Base-by-base conservation (phyloP, 106 monocot species). In the Phalaenopsis equestris region DNA sequence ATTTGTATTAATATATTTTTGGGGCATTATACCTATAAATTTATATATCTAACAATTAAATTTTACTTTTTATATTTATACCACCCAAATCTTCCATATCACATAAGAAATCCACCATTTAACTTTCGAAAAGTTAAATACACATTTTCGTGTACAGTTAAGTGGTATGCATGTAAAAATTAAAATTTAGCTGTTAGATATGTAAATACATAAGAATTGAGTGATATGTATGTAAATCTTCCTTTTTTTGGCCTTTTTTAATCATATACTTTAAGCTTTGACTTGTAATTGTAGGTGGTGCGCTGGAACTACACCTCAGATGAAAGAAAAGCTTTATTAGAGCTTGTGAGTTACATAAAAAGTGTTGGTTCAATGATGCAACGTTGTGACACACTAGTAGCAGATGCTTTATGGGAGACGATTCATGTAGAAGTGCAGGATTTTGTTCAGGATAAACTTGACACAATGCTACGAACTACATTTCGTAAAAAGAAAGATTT, bases 341-440 rank as follows among this genome's bases (percentile, higher is more conserved):
- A 94, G 77, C 83, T 99, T 64, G 80, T 99, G 81, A 81, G 92
- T 83, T 99, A 87, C 75, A 87, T 99, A 86, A 99, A 99, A 74
- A 91, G 87, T 79, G 76, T 99, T 85, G 98, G 98, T 58, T 95
- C 93, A 78, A 88, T 99, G 94, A 94, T 99, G 94, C 94, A 95
- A 86, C 84, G 84, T 39, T 91, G 93, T 84, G 94, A 99, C 72
- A 95, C 98, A 61, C 79, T 99, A 82, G 87, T 99, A 11, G 86
- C 92, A 61, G 98, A 99, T 88, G 94, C 98, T 85, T 85, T 99
- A 48, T 99, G 90, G 98, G 98, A 99, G 86, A 99, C 98, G n/a
- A 95, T 99, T 55, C 98, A 99, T 87, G 84, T 76, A 64, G 98
- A 99, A 76, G 93, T 99, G 3, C 98, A 99, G 83, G 98, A 99